phyloP scores from a whole-genome alignment of 257 asterid genomes.

The Rehmannia glutinosa region DNA sequence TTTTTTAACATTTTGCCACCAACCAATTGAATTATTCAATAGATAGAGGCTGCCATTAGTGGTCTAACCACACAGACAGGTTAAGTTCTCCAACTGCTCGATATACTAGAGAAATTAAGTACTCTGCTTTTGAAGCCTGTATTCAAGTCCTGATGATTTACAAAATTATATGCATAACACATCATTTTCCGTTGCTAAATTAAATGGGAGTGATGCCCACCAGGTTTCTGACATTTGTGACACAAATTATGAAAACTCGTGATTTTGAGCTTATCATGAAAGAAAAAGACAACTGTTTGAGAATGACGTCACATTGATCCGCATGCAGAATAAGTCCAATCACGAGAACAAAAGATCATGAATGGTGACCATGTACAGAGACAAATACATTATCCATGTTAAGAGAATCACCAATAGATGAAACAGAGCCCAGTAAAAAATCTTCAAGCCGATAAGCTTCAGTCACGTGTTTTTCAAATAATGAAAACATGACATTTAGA shows the following conservation, averaged over 20 bases:
- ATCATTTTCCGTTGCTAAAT: slow-evolving; percentile 3
- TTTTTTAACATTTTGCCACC: not conserved
- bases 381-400: no score
- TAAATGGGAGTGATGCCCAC: not conserved
- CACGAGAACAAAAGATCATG: slow-evolving; percentile 3
- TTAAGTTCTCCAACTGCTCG: slow-evolving; percentile 1
- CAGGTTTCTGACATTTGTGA: slow-evolving; percentile 2
- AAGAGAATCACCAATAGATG: no score
- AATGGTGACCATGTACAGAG: not conserved
- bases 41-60: not conserved
- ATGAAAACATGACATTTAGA: slow-evolving; percentile 5
- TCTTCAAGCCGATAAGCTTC: slow-evolving; percentile 3
- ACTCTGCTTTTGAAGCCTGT: not conserved
- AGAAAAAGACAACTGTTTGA: not conserved
- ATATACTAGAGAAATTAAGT: not conserved
- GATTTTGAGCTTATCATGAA: not conserved
- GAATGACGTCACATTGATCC: not conserved
- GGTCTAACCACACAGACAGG: not conserved
- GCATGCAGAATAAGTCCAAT: not conserved
- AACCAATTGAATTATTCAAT: slow-evolving; percentile 1
- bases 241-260: not conserved
- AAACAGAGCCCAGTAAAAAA: no score
- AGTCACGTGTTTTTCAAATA: slow-evolving; percentile 2
- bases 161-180: not conserved
- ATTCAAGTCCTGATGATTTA: not conserved